Evolutionary conservation across 805 yeast genomes (phyloP), one percentile per base, ranked within the genome.

Genomic region (Yarrowia sp.): DNA sequence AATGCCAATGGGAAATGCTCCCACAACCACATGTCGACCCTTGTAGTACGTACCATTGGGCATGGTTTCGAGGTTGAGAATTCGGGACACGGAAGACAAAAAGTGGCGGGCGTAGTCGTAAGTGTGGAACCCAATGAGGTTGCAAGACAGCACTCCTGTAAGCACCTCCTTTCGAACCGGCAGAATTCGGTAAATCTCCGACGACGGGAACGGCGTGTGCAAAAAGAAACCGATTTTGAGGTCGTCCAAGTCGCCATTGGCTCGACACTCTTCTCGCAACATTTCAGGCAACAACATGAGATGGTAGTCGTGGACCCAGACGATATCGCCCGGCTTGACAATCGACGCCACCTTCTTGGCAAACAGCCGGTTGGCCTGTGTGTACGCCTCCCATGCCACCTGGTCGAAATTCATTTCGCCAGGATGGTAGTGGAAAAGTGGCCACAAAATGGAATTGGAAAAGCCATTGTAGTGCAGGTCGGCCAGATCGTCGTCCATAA

Each of bases 391-490:
- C 99, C 99, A 95, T 1, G 98, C 97, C 67, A 85, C 86, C 74
- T 95, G 99, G 76, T 95, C 99, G 73, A 95, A 95, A 74, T 90
- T 92, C 89, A 96, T 95, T 76, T 96, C 99, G 67, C 98, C 99
- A 0, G 99, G 99, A 74, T 95, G 99, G 77, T 95, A 95, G 75
- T 95, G 99, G 80, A 95, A 95, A 67, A 96, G 78, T 1, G 99
- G 99, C 99, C 99, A 95, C 68, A 95, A 79, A 68, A 95, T 95
- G 31, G 96, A 89, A 76, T 95, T 95, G 68, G 91, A 84, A 76
- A 96, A 95, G 35, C 98, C 99, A 74, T 96, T 95, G 78, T 95
- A 95, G 77, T 95, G 98, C 69, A 95, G 81, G 72, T 95, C 98
- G 0, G 98, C 98, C 68, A 95, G 82, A 67, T 89, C 90, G 72